phyloP scores from a whole-genome alignment of 352 stramenopile species.

The Globisporangium echinulatum region DNA sequence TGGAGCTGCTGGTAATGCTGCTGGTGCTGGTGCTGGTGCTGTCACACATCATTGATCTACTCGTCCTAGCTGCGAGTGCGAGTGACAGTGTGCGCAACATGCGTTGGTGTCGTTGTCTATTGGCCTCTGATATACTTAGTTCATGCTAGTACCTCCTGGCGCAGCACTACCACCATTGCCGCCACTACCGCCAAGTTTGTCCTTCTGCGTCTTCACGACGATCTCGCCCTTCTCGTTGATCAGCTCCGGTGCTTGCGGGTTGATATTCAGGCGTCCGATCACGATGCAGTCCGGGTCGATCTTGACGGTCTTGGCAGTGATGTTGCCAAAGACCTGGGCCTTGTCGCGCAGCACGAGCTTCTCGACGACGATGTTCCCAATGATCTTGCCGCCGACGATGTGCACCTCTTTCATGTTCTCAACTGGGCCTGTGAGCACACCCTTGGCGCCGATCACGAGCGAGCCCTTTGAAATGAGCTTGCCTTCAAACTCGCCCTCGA shows the following conservation, averaged over 20 bases:
- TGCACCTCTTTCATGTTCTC: conserved; percentile 88
- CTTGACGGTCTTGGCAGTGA: conserved; percentile 85
- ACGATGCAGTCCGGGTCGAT: conserved; percentile 87
- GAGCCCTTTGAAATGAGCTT: conserved; percentile 86
- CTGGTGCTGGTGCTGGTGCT: too few species aligned
- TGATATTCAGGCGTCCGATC: conserved; percentile 80
- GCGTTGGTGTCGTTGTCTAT: too few species aligned
- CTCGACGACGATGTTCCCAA: conserved; percentile 84
- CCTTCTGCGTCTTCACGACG: conserved; percentile 31
- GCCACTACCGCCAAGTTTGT: conserved; percentile 1
- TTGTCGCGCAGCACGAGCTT: conserved; percentile 83
- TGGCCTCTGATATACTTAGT: neutral
- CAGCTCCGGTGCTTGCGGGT: conserved; percentile 73
- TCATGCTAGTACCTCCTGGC: neutral
- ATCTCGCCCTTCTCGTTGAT: conserved; percentile 84
- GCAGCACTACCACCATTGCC: neutral
- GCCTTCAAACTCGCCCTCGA: conserved; percentile 88
- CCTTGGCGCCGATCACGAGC: conserved; percentile 79
- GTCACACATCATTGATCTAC: too few species aligned
- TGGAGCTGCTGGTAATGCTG: neutral
- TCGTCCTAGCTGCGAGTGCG: too few species aligned
- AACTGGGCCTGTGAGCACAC: conserved; percentile 72
- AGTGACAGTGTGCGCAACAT: too few species aligned
- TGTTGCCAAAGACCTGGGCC: conserved; percentile 84
- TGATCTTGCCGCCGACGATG: conserved; percentile 76